Evolutionary conservation across 306 rosid genomes (phyloP).

Genomic region (Vachellia collinsii): DNA sequence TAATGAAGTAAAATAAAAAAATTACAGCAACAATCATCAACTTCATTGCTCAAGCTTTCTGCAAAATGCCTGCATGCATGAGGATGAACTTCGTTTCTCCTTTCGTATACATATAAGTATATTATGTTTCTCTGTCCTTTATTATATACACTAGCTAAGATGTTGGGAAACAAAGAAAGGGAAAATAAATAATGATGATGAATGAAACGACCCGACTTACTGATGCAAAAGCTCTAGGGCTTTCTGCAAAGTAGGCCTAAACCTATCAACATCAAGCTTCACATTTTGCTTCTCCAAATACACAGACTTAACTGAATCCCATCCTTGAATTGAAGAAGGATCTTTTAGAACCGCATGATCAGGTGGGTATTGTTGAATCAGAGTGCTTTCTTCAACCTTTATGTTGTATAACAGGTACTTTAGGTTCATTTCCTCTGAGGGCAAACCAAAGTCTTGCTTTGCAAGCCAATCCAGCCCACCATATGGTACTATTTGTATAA

Average conservation of each 20-base stretch:
- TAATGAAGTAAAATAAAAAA: neutral
- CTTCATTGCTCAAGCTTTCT: neutral
- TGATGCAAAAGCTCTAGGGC: constrained; percentile 78
- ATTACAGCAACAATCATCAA: neutral
- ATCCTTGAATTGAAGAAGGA: constrained; percentile 60
- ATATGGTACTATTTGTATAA: constrained; percentile 76
- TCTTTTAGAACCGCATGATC: constrained; percentile 59
- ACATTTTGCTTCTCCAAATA: constrained; percentile 79
- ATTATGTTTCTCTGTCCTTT: constrained; percentile 14
- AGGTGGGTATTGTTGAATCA: constrained; percentile 66
- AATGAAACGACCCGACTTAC: neutral
- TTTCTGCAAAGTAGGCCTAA: constrained; percentile 65
- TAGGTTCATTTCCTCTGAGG: constrained; percentile 70
- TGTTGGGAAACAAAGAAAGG: constrained; percentile 19
- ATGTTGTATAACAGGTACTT: constrained; percentile 80
- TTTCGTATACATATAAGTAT: neutral
- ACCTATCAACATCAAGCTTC: constrained; percentile 65
- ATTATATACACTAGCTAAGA: constrained; percentile 3
- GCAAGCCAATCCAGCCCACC: constrained; percentile 84
- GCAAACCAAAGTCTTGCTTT: constrained; percentile 50
- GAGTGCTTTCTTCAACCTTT: constrained; percentile 67
- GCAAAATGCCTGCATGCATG: constrained; percentile 4
- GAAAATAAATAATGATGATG: neutral
- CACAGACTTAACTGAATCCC: constrained; percentile 57
- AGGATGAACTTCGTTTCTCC: constrained; percentile 17